These are phyloP conservation scores for Metschnikowia continentalis DNA, from an alignment of 805 yeast species.

Conservation along the genomic window DNA sequence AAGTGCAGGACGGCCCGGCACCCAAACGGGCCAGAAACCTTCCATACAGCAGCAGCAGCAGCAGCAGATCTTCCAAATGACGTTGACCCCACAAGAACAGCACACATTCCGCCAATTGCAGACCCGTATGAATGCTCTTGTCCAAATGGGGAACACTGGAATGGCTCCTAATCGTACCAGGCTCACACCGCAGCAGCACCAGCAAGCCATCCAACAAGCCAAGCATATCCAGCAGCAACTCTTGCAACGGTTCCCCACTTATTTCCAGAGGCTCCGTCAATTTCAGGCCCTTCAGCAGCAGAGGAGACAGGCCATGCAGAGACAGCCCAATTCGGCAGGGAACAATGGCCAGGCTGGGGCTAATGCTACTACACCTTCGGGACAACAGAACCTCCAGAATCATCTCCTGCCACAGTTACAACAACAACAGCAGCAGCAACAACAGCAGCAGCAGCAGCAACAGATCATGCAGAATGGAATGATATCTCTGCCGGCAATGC, in stretches of 20 bases:
- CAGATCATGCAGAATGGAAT: slow-evolving; percentile 11
- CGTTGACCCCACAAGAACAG: slow-evolving; percentile 40
- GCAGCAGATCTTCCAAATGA: slow-evolving; percentile 42
- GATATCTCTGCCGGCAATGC: slow-evolving; percentile 18
- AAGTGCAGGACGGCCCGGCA: slow-evolving; percentile 8
- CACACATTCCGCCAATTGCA: slow-evolving; percentile 39
- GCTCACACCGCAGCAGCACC: slow-evolving; percentile 41
- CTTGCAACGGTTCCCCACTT: slow-evolving; percentile 33
- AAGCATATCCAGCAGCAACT: slow-evolving; percentile 35
- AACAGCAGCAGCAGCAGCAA: neutral
- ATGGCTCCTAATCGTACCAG: slow-evolving; percentile 40
- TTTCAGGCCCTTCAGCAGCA: slow-evolving; percentile 32
- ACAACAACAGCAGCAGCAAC: slow-evolving; percentile 8
- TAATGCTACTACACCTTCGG: neutral
- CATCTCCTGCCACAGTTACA: slow-evolving; percentile 3
- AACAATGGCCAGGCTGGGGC: neutral
- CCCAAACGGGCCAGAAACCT: slow-evolving; percentile 16
- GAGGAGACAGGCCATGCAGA: slow-evolving; percentile 16
- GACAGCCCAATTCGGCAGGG: slow-evolving; percentile 13
- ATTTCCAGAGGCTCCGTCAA: slow-evolving; percentile 36
- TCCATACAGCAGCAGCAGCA: slow-evolving; percentile 41
- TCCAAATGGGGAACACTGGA: slow-evolving; percentile 41
- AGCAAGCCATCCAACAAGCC: slow-evolving; percentile 42
- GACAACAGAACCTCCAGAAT: slow-evolving; percentile 1
- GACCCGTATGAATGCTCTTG: slow-evolving; percentile 35